phyloP scores from a whole-genome alignment of 345 rosid genomes.

The Camelina laxa region DNA sequence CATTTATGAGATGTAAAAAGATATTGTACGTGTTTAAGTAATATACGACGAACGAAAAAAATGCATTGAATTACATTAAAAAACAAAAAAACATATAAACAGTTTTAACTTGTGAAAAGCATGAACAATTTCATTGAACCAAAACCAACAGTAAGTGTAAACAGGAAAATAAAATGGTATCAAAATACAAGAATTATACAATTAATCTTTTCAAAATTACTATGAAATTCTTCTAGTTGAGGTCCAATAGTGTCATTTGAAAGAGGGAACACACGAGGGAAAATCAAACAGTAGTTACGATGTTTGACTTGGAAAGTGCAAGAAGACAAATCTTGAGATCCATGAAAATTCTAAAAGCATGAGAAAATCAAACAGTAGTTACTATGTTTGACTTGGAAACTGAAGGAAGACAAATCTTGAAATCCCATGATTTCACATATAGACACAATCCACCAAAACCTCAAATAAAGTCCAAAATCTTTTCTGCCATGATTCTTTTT shows the following conservation, averaged over 20 bases:
- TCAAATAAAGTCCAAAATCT: slow-evolving; percentile 29
- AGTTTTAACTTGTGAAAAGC: background rate
- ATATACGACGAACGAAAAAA: too few relatives aligned
- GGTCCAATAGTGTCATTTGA: slow-evolving; percentile 23
- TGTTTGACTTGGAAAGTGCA: slow-evolving; percentile 41
- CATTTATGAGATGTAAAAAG: too few relatives aligned
- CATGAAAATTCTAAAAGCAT: background rate
- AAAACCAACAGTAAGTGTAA: background rate
- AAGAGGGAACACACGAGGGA: slow-evolving; percentile 29
- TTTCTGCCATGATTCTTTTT: slow-evolving; percentile 16
- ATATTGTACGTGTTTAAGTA: too few relatives aligned
- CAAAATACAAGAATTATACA: background rate
- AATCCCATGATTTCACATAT: slow-evolving; percentile 32
- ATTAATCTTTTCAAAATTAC: background rate
- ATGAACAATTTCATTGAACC: background rate
- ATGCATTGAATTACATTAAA: background rate
- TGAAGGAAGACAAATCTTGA: slow-evolving; percentile 27
- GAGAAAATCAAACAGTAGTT: slow-evolving; percentile 36
- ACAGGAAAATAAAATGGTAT: background rate
- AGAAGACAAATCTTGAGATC: slow-evolving; percentile 35
- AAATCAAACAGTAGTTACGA: slow-evolving; percentile 38
- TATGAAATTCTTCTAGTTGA: slow-evolving; percentile 8
- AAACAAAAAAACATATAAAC: background rate
- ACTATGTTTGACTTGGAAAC: slow-evolving; percentile 31
- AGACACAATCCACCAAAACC: slow-evolving; percentile 29